Evolutionary conservation across 2,329 filamentous ascomycete species (phyloP).

Genomic region (Sporothrix brunneoviolacea): DNA sequence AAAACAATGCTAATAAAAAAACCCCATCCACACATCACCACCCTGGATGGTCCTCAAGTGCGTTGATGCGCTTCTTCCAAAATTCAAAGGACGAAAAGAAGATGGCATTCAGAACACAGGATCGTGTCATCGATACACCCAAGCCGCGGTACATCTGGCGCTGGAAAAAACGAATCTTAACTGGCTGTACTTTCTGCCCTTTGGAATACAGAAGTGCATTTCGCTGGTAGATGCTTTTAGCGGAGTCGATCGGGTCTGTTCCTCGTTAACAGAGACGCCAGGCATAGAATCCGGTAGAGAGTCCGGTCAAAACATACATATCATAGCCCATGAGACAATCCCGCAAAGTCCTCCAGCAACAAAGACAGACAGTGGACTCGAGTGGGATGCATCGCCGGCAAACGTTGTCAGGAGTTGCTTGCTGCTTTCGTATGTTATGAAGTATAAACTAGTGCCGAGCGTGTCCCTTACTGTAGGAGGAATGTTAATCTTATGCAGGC

Average conservation of each 20-base stretch:
- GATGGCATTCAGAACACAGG: slow-evolving; percentile 77
- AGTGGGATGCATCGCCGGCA: slow-evolving; percentile 63
- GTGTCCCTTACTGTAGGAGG: slow-evolving; percentile 64
- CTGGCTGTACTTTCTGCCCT: slow-evolving; percentile 57
- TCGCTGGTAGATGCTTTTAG: slow-evolving; percentile 79
- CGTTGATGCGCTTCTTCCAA: slow-evolving; percentile 62
- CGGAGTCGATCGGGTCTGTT: slow-evolving; percentile 66
- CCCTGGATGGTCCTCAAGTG: slow-evolving; percentile 38
- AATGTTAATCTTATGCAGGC: no score
- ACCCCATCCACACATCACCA: no score
- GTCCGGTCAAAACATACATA: slow-evolving; percentile 56
- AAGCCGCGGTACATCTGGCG: slow-evolving; percentile 75
- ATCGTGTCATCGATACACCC: slow-evolving; percentile 75
- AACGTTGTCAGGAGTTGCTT: slow-evolving; percentile 76
- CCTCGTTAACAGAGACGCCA: slow-evolving; percentile 15
- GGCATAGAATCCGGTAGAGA: no score
- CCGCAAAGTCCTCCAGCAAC: slow-evolving; percentile 75
- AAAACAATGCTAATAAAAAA: background rate
- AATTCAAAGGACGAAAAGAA: slow-evolving; percentile 88
- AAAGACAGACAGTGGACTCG: slow-evolving; percentile 71
- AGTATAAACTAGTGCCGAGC: slow-evolving; percentile 77
- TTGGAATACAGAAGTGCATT: slow-evolving; percentile 66
- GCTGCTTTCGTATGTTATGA: slow-evolving; percentile 81
- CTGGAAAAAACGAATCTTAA: slow-evolving; percentile 73
- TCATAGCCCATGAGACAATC: slow-evolving; percentile 73